Base-by-base conservation (phyloP, 2,329 filamentous ascomycete species). In the Coniella vitis region DNA sequence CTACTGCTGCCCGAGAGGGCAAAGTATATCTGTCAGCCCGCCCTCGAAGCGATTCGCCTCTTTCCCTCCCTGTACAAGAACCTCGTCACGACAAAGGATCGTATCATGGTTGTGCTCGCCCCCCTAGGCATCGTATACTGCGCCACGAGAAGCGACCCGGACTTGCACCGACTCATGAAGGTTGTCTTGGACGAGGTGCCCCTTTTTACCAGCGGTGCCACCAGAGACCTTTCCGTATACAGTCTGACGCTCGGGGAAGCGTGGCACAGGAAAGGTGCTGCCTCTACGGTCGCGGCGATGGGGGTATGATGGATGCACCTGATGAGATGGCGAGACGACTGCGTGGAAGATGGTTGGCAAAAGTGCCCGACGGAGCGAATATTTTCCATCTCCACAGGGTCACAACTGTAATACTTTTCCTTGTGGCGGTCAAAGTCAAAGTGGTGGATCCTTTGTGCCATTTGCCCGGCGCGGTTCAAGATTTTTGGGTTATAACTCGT, bases 11-110 rank as follows among this genome's bases (percentile, higher is more conserved):
- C 49, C n/a, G 21, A 43, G 9, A 48, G 52, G 34, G 52, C 45
- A 9, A 34, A 31, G 22, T 51, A 46, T n/a, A 47, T 46, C 36
- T 52, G 52, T 16, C 52, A 54, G 41, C 48, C 52, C 4, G 52
- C 52, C 7, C 45, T 52, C 34, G 52, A 54, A 38, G 52, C 52
- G n/a, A 48, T 52, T 21, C 52, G 52, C n/a, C 45, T 52, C 19
- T 48, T 52, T n/a, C 52, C 52, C 1, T 54, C 45, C n/a, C 49
- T 54, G 9, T 52, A 52, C 45, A 51, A 54, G 31, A 54, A 54
- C 20, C 45, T 54, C 12, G 38, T 54, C 31, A 51, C 49, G 19
- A 52, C 35, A 29, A 45, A 45, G 29, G 52, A 54, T 22, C 52
- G 52, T 17, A 45, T 52, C 38, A 54, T 54, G 48, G 49, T 54